Evolutionary conservation across 805 yeast genomes (phyloP).

Genomic region (Aciculoconidium aculeatum): DNA sequence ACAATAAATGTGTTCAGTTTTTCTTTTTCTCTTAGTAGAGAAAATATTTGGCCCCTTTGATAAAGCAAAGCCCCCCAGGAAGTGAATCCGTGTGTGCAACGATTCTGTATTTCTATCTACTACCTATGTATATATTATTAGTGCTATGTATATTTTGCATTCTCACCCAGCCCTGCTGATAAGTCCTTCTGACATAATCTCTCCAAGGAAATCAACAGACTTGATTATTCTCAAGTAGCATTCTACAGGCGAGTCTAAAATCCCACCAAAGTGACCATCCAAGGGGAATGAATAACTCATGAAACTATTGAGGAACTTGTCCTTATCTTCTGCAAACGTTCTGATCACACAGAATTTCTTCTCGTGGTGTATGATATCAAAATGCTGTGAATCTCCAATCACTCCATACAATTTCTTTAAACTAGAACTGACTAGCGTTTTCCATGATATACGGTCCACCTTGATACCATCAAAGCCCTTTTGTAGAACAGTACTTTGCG

Average conservation of each 20-base stretch:
- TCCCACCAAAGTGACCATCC: conserved; percentile 7
- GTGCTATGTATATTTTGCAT: too few relatives aligned
- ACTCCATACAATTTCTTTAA: conserved; percentile 13
- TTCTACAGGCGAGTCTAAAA: too few relatives aligned
- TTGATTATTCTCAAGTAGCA: conserved; percentile 6
- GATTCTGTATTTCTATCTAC: too few relatives aligned
- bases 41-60: too few relatives aligned
- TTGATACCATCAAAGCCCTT: conserved; percentile 5
- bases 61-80: too few relatives aligned
- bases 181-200: too few relatives aligned
- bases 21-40: too few relatives aligned
- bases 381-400: conserved; percentile 15
- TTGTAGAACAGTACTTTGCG: conserved; percentile 1
- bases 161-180: too few relatives aligned
- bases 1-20: too few relatives aligned
- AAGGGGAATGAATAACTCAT: conserved; percentile 25
- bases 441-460: conserved; percentile 14
- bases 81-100: too few relatives aligned
- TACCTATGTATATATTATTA: too few relatives aligned
- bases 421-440: conserved; percentile 11
- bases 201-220: conserved; percentile 1
- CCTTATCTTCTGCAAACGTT: conserved; percentile 24
- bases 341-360: conserved; percentile 16
- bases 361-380: conserved; percentile 11
- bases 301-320: conserved; percentile 25